phyloP scores from a whole-genome alignment of 2,329 filamentous ascomycete species.

The Alternaria rosae region DNA sequence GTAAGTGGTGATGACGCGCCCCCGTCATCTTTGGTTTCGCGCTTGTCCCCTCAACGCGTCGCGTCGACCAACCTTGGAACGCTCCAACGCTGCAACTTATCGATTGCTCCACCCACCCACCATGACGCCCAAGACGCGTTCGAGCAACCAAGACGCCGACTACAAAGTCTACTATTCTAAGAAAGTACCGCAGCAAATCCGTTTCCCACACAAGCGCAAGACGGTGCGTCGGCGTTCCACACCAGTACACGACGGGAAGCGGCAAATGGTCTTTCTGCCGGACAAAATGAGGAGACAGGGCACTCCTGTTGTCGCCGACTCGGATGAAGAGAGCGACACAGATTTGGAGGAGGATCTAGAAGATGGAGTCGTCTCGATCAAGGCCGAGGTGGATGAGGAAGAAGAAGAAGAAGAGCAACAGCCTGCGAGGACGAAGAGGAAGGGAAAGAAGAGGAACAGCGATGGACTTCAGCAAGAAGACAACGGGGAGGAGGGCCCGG shows the following conservation, averaged over 20 bases:
- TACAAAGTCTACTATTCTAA: constrained; percentile 44
- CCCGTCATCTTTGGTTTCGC: background rate
- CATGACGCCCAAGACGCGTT: constrained; percentile 42
- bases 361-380: background rate
- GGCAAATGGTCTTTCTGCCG: constrained; percentile 40
- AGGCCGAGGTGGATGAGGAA: background rate
- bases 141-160: constrained; percentile 32
- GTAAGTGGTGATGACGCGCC: constrained; percentile 10
- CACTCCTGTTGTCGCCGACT: constrained; percentile 16
- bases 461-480: constrained; percentile 9
- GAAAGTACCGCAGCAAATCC: constrained; percentile 37
- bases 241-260: constrained; percentile 26
- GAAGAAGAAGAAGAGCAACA: constrained; percentile 5
- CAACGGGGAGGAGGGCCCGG: constrained; percentile 12
- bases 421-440: constrained; percentile 2
- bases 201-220: constrained; percentile 41
- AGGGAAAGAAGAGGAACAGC: constrained; percentile 28
- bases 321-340: constrained; percentile 20
- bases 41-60: constrained; percentile 36
- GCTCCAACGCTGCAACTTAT: background rate
- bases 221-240: constrained; percentile 32
- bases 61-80: constrained; percentile 16
- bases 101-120: constrained; percentile 11
- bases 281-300: constrained; percentile 33
- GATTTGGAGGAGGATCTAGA: constrained; percentile 13